These are phyloP conservation scores for Isoetes taiwanensis DNA, from an alignment of 75 land plant genomes.

Conservation along the genomic window DNA sequence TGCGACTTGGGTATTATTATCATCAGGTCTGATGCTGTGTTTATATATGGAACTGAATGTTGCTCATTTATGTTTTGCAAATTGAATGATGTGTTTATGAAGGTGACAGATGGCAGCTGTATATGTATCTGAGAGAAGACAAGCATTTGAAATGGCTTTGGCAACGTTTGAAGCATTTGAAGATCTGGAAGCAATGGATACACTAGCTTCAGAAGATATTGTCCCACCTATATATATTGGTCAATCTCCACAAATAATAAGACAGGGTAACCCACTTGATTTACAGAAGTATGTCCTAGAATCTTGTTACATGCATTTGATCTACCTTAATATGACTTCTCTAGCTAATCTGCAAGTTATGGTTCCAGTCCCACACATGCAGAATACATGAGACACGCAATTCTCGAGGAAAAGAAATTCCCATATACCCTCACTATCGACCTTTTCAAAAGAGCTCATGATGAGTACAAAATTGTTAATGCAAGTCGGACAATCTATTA, in stretches of 20 bases:
- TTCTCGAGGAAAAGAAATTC: slow-evolving; percentile 54
- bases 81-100: slow-evolving; percentile 8
- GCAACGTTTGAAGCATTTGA: slow-evolving; percentile 27
- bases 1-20: slow-evolving; percentile 70
- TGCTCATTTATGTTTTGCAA: too few relatives aligned
- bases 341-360: too few relatives aligned
- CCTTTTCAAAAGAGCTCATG: slow-evolving; percentile 62
- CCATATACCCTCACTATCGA: slow-evolving; percentile 71
- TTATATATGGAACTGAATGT: background rate
- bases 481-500: slow-evolving; percentile 45
- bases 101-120: slow-evolving; percentile 60
- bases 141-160: slow-evolving; percentile 27
- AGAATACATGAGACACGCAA: slow-evolving; percentile 51
- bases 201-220: slow-evolving; percentile 47
- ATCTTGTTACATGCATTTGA: background rate
- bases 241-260: slow-evolving; percentile 55
- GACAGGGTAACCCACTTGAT: slow-evolving; percentile 27
- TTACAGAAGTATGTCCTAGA: slow-evolving; percentile 40
- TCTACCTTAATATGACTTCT: too few relatives aligned
- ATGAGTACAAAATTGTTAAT: slow-evolving; percentile 39
- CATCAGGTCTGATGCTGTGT: slow-evolving; percentile 65
- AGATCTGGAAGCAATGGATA: slow-evolving; percentile 16
- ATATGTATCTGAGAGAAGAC: slow-evolving; percentile 58
- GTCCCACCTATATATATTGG: slow-evolving; percentile 71
- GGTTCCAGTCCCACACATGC: slow-evolving; percentile 78